phyloP scores from a whole-genome alignment of 768 basidiomycete species.

The Calvatia gigantea region DNA sequence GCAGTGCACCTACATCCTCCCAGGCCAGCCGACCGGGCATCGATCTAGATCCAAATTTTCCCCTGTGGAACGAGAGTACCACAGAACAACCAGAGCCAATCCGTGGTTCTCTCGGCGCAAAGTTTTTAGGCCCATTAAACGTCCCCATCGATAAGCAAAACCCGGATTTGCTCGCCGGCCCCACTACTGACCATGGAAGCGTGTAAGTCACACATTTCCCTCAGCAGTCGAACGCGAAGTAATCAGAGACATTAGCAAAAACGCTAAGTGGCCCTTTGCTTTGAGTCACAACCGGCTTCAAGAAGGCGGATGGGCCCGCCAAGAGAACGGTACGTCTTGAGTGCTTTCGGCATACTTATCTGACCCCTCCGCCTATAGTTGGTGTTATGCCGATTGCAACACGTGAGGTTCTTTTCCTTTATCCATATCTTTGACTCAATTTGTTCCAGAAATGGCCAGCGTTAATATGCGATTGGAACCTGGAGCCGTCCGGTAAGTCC shows the following conservation, averaged over 20 bases:
- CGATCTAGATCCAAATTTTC: constrained; percentile 39
- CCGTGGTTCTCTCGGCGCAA: constrained; percentile 36
- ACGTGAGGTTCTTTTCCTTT: constrained; percentile 23
- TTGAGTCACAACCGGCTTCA: constrained; percentile 55
- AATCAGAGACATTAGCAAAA: constrained; percentile 26
- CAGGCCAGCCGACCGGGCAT: constrained; percentile 45
- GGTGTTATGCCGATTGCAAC: constrained; percentile 47
- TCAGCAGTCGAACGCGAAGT: background rate
- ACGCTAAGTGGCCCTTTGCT: constrained; percentile 56
- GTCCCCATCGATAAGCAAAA: constrained; percentile 38
- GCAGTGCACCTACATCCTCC: constrained; percentile 22
- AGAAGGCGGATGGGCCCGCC: constrained; percentile 57
- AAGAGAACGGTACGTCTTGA: constrained; percentile 41
- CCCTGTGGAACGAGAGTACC: constrained; percentile 29
- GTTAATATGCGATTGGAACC: constrained; percentile 51
- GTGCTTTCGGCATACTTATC: background rate
- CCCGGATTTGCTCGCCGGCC: constrained; percentile 41
- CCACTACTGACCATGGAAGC: constrained; percentile 39
- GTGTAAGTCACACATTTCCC: constrained; percentile 27
- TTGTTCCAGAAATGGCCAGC: constrained; percentile 32
- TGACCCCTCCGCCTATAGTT: constrained; percentile 24
- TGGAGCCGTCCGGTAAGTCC: constrained; percentile 42
- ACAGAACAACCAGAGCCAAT: constrained; percentile 28
- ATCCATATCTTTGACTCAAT: background rate
- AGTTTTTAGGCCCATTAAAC: constrained; percentile 41